phyloP scores from a whole-genome alignment of 805 yeast genomes.

The Candida awuae region DNA sequence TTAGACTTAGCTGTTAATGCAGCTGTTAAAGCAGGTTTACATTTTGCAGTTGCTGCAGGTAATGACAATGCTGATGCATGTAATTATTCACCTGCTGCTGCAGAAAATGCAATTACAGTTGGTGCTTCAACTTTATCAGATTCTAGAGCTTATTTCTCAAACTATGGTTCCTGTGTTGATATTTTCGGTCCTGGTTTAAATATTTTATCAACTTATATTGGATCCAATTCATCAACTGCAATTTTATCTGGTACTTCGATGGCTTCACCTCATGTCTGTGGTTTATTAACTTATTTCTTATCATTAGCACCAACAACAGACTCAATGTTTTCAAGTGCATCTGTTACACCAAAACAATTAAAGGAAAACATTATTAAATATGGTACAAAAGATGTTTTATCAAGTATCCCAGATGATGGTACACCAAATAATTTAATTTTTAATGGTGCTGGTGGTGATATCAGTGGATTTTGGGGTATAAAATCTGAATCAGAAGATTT shows the following conservation, averaged over 20 bases:
- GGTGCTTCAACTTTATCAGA: slow-evolving; percentile 92
- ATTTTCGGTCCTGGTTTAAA: slow-evolving; percentile 95
- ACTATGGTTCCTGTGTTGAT: slow-evolving; percentile 93
- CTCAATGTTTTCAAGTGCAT: slow-evolving; percentile 53
- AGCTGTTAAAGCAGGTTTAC: slow-evolving; percentile 80
- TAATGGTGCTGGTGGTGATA: slow-evolving; percentile 75
- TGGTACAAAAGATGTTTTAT: slow-evolving; percentile 52
- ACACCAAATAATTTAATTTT: slow-evolving; percentile 72
- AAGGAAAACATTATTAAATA: slow-evolving; percentile 67
- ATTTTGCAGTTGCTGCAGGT: slow-evolving; percentile 95
- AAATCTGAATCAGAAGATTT: slow-evolving; percentile 14
- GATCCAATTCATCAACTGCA: slow-evolving; percentile 68
- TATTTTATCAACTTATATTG: slow-evolving; percentile 76
- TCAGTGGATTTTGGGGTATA: slow-evolving; percentile 51
- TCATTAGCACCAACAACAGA: slow-evolving; percentile 73
- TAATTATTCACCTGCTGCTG: slow-evolving; percentile 84
- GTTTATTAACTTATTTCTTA: slow-evolving; percentile 81
- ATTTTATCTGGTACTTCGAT: slow-evolving; percentile 91
- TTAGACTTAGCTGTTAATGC: slow-evolving; percentile 84
- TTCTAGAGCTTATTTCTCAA: slow-evolving; percentile 89
- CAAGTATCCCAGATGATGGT: slow-evolving; percentile 54
- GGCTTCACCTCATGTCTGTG: slow-evolving; percentile 97
- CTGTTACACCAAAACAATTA: slow-evolving; percentile 62
- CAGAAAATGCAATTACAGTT: slow-evolving; percentile 78
- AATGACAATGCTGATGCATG: slow-evolving; percentile 92